Percentiles rank a stretch among this genome's conserved stretches.
Conservation (phyloP, 768 basidiomycete genomes). For the Omphalotus guepiniiformis region DNA sequence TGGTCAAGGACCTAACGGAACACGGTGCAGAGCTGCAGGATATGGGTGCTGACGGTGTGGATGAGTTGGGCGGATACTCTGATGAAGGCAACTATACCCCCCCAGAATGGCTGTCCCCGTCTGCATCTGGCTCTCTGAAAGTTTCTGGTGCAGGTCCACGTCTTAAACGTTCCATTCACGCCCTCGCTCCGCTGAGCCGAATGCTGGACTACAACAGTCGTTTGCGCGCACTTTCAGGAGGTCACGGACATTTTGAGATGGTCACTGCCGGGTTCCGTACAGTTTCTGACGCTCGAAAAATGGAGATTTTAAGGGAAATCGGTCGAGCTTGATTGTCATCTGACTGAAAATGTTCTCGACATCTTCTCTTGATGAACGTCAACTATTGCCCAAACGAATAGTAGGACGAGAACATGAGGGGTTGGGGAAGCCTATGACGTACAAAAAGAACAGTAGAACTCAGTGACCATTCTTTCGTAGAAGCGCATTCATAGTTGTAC, state of each 20-base stretch:
- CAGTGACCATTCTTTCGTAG: too few relatives aligned
- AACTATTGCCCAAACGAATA: too few relatives aligned
- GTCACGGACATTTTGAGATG: slow-evolving; percentile 81
- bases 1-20: slow-evolving; percentile 82
- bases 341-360: too few relatives aligned
- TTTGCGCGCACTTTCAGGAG: slow-evolving; percentile 76
- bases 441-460: too few relatives aligned
- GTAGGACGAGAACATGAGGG: too few relatives aligned
- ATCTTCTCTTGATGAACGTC: too few relatives aligned
- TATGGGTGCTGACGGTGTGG: slow-evolving; percentile 38
- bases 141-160: slow-evolving; percentile 28
- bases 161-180: slow-evolving; percentile 63
- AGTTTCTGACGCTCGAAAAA: slow-evolving; percentile 56
- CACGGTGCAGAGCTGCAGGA: slow-evolving; percentile 76
- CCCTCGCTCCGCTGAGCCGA: slow-evolving; percentile 71
- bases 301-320: slow-evolving; percentile 76
- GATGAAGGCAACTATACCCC: slow-evolving; percentile 73
- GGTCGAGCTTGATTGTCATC: slow-evolving; percentile 52
- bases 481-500: too few relatives aligned
- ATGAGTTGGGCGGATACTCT: slow-evolving; percentile 41
- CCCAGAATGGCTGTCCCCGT: slow-evolving; percentile 73
- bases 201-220: slow-evolving; percentile 80
- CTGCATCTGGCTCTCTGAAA: slow-evolving; percentile 34
- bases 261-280: slow-evolving; percentile 68
- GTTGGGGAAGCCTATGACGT: too few relatives aligned